Conservation (phyloP, 73 alveolate species). For the Paramecium pentaurelia region DNA sequence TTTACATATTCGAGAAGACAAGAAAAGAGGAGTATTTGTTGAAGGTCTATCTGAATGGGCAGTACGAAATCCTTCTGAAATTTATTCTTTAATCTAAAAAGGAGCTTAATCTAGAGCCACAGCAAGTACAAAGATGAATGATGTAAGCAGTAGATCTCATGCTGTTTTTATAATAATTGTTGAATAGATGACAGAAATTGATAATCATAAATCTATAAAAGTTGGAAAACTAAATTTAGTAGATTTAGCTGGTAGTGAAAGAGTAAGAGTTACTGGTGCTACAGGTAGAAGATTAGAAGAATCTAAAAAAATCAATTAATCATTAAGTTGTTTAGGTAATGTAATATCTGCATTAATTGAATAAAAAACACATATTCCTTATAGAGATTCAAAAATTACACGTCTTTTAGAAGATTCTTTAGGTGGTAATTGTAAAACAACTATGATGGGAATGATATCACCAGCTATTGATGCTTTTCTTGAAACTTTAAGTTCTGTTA, state of each 20-base stretch:
- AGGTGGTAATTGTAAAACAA: conserved; percentile 86
- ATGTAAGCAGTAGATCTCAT: conserved; percentile 96
- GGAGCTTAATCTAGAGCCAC: conserved; percentile 96
- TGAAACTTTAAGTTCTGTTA: conserved; percentile 93
- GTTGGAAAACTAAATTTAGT: conserved; percentile 96
- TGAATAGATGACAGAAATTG: conserved; percentile 69
- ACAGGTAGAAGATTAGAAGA: conserved; percentile 98
- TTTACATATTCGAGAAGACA: conserved; percentile 92
- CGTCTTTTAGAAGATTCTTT: conserved; percentile 83
- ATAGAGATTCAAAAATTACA: conserved; percentile 97
- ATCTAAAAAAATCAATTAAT: conserved; percentile 97
- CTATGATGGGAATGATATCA: conserved; percentile 84
- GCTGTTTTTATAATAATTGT: conserved; percentile 96
- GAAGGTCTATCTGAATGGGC: conserved; percentile 99
- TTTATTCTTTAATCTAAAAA: conserved; percentile 85
- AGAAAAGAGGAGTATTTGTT: conserved; percentile 97
- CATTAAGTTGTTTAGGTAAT: conserved; percentile 98
- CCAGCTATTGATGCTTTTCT: conserved; percentile 79
- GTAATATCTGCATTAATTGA: conserved; percentile 99
- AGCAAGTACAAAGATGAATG: conserved; percentile 97
- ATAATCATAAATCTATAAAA: conserved; percentile 70
- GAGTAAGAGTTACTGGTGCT: conserved; percentile 98
- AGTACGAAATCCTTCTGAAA: conserved; percentile 94
- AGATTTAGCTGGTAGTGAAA: conserved; percentile 98
- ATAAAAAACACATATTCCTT: conserved; percentile 90